phyloP scores from a whole-genome alignment of 345 rosid genomes.

The Eucalyptus curtisii region DNA sequence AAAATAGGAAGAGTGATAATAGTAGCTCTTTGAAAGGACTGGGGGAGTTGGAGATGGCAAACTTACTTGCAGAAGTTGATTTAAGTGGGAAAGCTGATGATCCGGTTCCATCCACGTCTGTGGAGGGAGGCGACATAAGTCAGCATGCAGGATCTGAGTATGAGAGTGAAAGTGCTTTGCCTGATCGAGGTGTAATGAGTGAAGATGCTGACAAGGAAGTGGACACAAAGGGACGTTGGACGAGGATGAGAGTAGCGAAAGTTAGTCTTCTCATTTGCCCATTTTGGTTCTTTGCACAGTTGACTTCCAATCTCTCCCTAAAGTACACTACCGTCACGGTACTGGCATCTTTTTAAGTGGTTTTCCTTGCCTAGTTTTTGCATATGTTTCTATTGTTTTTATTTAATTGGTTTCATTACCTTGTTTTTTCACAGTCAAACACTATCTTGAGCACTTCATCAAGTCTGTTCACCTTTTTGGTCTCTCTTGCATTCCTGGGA shows the following conservation, averaged over 20 bases:
- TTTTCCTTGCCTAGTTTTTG: not conserved
- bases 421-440: constrained; percentile 61
- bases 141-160: constrained; percentile 11
- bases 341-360: constrained; percentile 6
- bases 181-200: not conserved
- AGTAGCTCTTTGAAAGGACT: constrained; percentile 16
- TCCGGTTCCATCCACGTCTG: not conserved
- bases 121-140: constrained; percentile 18
- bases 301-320: constrained; percentile 76
- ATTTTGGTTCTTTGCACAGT: constrained; percentile 91
- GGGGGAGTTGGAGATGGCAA: constrained; percentile 58
- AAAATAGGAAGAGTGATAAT: constrained; percentile 9
- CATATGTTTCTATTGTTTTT: not conserved
- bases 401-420: not conserved
- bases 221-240: constrained; percentile 85
- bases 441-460: constrained; percentile 87
- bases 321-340: constrained; percentile 90
- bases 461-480: constrained; percentile 83
- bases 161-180: constrained; percentile 8
- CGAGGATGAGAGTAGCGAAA: constrained; percentile 64
- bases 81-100: constrained; percentile 6
- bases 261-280: constrained; percentile 76
- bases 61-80: constrained; percentile 44
- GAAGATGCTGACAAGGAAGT: constrained; percentile 14
- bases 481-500: constrained; percentile 59